phyloP scores from a whole-genome alignment of 257 asterid genomes.

The Solanum clarkiae region DNA sequence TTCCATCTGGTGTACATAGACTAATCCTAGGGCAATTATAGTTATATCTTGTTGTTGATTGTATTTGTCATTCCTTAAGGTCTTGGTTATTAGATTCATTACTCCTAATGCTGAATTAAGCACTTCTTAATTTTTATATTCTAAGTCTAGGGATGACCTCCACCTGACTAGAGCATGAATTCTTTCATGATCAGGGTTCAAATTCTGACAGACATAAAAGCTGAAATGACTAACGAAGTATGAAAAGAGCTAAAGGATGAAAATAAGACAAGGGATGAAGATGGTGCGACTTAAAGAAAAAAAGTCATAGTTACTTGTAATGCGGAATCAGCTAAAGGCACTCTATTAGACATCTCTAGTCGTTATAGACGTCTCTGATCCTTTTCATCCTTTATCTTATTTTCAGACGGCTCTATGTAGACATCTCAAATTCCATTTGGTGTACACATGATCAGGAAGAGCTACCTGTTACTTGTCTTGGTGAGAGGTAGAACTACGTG shows the following conservation, averaged over 20 bases:
- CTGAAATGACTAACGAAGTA: too few relatives aligned
- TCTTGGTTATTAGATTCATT: not conserved
- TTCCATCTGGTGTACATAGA: slow-evolving; percentile 47
- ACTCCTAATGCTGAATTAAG: not conserved
- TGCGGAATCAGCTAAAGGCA: too few relatives aligned
- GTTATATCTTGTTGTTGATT: not conserved
- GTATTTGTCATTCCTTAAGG: slow-evolving; percentile 1
- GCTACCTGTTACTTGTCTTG: not conserved
- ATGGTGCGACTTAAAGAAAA: too few relatives aligned
- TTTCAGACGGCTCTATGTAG: too few relatives aligned
- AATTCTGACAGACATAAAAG: not conserved
- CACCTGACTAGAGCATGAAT: not conserved
- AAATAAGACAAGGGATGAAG: too few relatives aligned
- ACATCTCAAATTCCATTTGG: too few relatives aligned
- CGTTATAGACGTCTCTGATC: too few relatives aligned
- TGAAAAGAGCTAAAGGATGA: too few relatives aligned
- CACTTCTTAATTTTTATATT: not conserved
- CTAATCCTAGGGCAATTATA: slow-evolving; percentile 15
- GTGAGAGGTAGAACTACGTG: not conserved
- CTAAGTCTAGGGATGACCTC: not conserved
- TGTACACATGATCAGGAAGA: not conserved
- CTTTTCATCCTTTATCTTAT: too few relatives aligned
- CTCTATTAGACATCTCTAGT: too few relatives aligned
- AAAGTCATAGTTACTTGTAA: too few relatives aligned
- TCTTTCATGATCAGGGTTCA: not conserved